These are phyloP conservation scores for Leptodermis oblonga DNA, from an alignment of 257 asterid species.

Conservation along the genomic window DNA sequence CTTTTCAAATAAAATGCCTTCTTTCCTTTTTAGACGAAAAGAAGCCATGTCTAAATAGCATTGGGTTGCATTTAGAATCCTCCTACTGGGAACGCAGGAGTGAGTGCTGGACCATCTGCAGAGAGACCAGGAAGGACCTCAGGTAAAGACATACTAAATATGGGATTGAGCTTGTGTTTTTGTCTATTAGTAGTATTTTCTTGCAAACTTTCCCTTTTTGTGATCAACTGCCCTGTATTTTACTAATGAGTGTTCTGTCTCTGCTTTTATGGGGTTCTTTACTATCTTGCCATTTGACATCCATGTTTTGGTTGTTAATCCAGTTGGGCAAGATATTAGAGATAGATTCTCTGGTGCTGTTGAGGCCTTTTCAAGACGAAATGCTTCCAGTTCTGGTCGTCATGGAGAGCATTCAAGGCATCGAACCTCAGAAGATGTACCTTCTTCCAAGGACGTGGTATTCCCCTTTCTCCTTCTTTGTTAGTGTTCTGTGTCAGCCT, in stretches of 20 bases:
- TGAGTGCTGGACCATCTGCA: conserved; percentile 71
- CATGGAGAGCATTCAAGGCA: conserved; percentile 64
- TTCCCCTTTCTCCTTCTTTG: conserved; percentile 10
- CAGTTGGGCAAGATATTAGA: conserved; percentile 73
- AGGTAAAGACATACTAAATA: conserved; percentile 35
- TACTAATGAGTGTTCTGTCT: neutral
- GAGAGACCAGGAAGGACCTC: conserved; percentile 79
- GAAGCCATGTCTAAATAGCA: neutral
- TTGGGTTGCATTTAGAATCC: conserved; percentile 47
- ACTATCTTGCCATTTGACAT: neutral
- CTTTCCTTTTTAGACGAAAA: neutral
- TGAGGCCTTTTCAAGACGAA: conserved; percentile 77
- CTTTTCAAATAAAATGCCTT: neutral
- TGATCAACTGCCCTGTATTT: neutral
- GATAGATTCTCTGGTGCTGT: conserved; percentile 83
- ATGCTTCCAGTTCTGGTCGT: conserved; percentile 56
- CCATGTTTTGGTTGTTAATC: conserved; percentile 15
- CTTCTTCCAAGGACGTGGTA: conserved; percentile 98
- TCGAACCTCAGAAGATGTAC: conserved; percentile 62
- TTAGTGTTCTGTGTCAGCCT: neutral
- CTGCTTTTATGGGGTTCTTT: neutral
- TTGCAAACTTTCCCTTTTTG: neutral
- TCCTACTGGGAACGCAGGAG: conserved; percentile 54
- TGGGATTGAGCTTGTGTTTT: neutral
- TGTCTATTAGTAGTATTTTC: neutral